Evolutionary conservation across 2,329 filamentous ascomycete genomes (phyloP), one percentile per base, ranked within the genome.

Genomic region (Cytospora piceicola): DNA sequence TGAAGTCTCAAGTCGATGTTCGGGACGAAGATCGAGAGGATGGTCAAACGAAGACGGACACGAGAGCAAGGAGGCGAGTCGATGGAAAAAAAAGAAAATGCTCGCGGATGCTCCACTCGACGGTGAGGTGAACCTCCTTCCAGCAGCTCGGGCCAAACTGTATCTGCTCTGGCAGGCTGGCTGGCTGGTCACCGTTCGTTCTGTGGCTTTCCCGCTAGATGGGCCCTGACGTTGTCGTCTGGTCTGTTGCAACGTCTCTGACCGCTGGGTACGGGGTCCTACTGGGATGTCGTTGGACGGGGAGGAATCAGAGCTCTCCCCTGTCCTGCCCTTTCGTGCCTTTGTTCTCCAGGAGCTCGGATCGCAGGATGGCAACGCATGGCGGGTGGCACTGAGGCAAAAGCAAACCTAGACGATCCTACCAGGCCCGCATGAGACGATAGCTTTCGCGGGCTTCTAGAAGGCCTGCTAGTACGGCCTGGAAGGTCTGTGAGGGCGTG

Each of bases 291-390:
- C 58, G 61, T 61, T 61, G 61, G 56, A 46, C 61, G 62, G 61
- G 54, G 56, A 49, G 58, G 58, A 51, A 32, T 52, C 42, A 29
- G 42, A 57, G 42, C 39, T 57, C 53, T 30, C 55, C 53, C 61
- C 34, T 56, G 56, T 58, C 61, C 22, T 46, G 39, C 53, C 34
- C 52, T 52, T 58, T 58, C 42, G 42, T 42, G 58, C 61, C 56
- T 42, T 24, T 24, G 27, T n/a, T 34, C 65, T 51, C 55, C 58
- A 65, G 58, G 56, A 65, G 66, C 66, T 65, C 63, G 63, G 66
- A 20, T 46, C 66, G 59, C 58, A 53, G 52, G 24, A 29, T 55
- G 66, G 42, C 49, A 61, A 24, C 53, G 51, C 57, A 61, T 42
- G 62, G 55, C 53, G 58, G 58, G 59, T 60, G 39, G 58, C 64